Conservation (phyloP, 768 basidiomycete genomes). For the Psilocybe cyanescens region DNA sequence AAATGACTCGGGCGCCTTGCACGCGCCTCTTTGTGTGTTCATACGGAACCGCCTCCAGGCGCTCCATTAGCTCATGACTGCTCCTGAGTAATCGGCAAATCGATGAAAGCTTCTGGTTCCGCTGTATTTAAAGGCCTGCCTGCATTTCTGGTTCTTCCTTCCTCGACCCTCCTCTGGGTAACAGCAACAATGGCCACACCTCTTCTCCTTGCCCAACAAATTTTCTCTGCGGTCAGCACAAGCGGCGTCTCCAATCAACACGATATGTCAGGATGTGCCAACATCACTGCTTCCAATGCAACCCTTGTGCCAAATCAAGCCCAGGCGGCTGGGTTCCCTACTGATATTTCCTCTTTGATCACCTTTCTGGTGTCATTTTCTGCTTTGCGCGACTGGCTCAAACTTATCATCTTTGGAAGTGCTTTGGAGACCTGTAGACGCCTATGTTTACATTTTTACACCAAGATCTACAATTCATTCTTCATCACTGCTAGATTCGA, state of each 20-base stretch:
- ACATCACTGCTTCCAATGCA: conserved; percentile 16
- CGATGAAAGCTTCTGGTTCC: too few relatives aligned
- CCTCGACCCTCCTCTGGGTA: neutral
- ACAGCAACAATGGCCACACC: conserved; percentile 25
- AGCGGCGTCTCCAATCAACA: neutral
- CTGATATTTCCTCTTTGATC: conserved; percentile 36
- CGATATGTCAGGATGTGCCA: conserved; percentile 9
- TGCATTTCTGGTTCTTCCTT: neutral
- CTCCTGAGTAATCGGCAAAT: neutral
- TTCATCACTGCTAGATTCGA: conserved; percentile 68
- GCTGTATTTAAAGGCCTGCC: neutral
- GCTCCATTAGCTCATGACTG: neutral
- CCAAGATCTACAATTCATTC: conserved; percentile 49
- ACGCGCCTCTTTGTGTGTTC: neutral
- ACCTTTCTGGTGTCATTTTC: conserved; percentile 53
- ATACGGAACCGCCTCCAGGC: neutral
- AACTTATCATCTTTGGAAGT: conserved; percentile 66
- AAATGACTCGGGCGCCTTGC: neutral
- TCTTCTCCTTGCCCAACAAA: conserved; percentile 25
- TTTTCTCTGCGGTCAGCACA: conserved; percentile 22
- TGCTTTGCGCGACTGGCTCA: conserved; percentile 65
- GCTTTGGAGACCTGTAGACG: conserved; percentile 63
- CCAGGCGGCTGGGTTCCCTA: conserved; percentile 17
- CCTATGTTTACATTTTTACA: conserved; percentile 43
- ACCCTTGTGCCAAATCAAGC: conserved; percentile 16